Conservation (phyloP, 2,329 filamentous ascomycete species). For the Tolypocladium nubicola region DNA sequence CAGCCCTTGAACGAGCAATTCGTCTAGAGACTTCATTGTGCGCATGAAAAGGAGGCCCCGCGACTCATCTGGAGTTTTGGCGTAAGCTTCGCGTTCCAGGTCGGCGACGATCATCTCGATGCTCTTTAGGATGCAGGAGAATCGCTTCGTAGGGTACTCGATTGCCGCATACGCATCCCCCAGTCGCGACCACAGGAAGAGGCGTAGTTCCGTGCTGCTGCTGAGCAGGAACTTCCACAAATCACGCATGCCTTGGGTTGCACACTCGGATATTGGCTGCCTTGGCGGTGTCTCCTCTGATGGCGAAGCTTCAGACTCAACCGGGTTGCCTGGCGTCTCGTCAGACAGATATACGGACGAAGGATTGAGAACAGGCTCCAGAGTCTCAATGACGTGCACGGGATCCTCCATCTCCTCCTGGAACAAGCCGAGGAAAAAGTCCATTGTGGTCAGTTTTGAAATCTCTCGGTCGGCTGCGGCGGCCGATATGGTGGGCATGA, state of each 20-base stretch:
- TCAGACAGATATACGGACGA: conserved; percentile 36
- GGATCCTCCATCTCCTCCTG: conserved; percentile 73
- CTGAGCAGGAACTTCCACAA: conserved; percentile 77
- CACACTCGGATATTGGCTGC: conserved; percentile 39
- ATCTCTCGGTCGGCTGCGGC: conserved; percentile 84
- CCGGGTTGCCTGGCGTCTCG: conserved; percentile 5
- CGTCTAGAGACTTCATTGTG: conserved; percentile 70
- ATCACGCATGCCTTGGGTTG: conserved; percentile 54
- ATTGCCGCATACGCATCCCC: conserved; percentile 81
- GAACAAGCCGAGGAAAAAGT: conserved; percentile 89
- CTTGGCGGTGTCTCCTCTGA: conserved; percentile 2
- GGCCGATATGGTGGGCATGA: conserved; percentile 79
- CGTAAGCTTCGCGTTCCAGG: conserved; percentile 51
- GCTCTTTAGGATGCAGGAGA: conserved; percentile 76
- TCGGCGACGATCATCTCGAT: conserved; percentile 70
- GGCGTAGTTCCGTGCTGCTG: conserved; percentile 69
- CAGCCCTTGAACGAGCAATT: conserved; percentile 62
- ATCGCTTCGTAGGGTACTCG: conserved; percentile 74
- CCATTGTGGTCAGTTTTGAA: conserved; percentile 86
- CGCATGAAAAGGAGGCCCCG: conserved; percentile 64
- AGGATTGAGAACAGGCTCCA: conserved; percentile 85
- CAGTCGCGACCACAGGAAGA: conserved; percentile 87
- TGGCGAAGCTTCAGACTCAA: conserved; percentile 7
- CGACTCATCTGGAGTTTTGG: conserved; percentile 46
- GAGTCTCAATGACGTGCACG: conserved; percentile 73